Evolutionary conservation across 306 rosid genomes (phyloP).

Genomic region (Corylus avellana): DNA sequence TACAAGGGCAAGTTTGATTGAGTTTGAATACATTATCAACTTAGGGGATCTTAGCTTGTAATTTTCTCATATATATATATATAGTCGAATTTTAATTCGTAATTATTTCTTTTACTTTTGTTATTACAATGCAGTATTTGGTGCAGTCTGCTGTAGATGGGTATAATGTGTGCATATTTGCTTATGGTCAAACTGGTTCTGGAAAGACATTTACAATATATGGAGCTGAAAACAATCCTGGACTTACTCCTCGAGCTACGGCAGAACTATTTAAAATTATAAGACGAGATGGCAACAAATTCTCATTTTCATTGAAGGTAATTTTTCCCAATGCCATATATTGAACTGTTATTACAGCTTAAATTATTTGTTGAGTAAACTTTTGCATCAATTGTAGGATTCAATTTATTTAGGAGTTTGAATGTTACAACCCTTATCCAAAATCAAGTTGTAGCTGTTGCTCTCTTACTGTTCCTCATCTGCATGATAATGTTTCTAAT

Average conservation of each 20-base stretch:
- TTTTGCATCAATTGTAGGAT: background rate
- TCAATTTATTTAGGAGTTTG: background rate
- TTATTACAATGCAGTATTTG: slow-evolving; percentile 62
- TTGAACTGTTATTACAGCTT: background rate
- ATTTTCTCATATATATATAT: background rate
- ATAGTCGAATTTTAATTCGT: background rate
- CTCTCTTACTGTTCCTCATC: background rate
- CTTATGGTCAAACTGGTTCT: slow-evolving; percentile 95
- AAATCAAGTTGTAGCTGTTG: background rate
- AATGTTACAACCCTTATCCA: background rate
- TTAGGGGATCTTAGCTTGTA: slow-evolving; percentile 2
- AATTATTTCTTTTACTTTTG: slow-evolving; percentile 7
- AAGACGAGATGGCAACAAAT: slow-evolving; percentile 67
- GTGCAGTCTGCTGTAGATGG: slow-evolving; percentile 95
- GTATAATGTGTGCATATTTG: slow-evolving; percentile 89
- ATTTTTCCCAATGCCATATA: background rate
- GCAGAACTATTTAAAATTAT: slow-evolving; percentile 73
- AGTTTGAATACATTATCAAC: slow-evolving; percentile 12
- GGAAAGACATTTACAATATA: slow-evolving; percentile 92
- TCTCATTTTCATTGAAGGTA: slow-evolving; percentile 84
- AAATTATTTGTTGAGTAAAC: background rate
- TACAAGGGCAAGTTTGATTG: slow-evolving; percentile 71
- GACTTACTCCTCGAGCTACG: slow-evolving; percentile 82
- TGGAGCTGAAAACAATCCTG: slow-evolving; percentile 74
- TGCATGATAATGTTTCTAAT: slow-evolving; percentile 6